Base-by-base conservation (phyloP, 2,329 filamentous ascomycete genomes). In the Alternaria ventricosa region DNA sequence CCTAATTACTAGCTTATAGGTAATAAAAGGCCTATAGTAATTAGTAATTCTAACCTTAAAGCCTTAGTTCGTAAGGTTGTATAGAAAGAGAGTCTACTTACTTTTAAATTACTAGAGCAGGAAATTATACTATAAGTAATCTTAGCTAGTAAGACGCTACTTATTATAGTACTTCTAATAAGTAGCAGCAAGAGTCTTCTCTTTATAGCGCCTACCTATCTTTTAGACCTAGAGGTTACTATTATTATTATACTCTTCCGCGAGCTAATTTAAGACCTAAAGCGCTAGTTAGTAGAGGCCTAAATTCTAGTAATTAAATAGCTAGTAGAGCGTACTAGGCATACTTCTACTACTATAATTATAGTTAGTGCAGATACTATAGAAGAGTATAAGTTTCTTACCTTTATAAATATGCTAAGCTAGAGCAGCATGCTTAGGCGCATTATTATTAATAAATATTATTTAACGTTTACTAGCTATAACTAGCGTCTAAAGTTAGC, bases 121-220 rank as follows among this genome's bases (percentile, higher is more conserved):
- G 8, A 25, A 25, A 25, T 25, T 25, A 25, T 7, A 25, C 23
- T 25, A 8, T 25, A 25, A 25, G 23, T 25, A 25, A 25, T 25
- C 8, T 6, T 25, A 25, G 23, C 23, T 25, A 25, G 23, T 25
- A 25, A 25, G 23, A 25, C 23, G 23, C 23, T 25, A 8, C 23
- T 25, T 25, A 25, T 25, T 25, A 25, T 74, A 11, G 49, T 74
- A n/a, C 54, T 72, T 15, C 69, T 44, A 28, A 73, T 51, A 11
- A 60, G 65, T 8, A 57, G 69, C 18, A 65, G 70, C 6, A 74
- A 74, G 65, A 75, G 69, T 58, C 62, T 75, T 27, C 67, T 75
- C 15, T 73, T 74, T 36, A 74, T 30, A 15, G 47, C 66, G 12
- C 68, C 23, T 20, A 20, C 64, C 57, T 22, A 71, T 27, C 47